A percentile compares a stretch with the other conserved stretches of the same genome.
Evolutionary conservation across 345 rosid species (phyloP).

Genomic region (Eucalyptus cloeziana): DNA sequence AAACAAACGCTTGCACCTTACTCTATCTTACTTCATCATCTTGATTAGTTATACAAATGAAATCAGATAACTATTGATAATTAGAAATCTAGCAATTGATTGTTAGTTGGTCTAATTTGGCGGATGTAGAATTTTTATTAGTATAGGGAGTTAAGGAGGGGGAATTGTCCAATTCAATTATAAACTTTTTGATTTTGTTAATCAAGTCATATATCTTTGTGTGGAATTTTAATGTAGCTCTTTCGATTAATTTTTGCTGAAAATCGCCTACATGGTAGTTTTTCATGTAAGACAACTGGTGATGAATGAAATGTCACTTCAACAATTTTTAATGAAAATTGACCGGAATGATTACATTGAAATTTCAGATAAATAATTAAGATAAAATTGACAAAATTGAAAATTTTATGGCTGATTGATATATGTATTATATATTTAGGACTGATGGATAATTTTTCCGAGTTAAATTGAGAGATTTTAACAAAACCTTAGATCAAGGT

Average conservation of each 20-base stretch:
- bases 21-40: neutral
- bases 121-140: neutral
- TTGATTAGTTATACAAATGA: neutral
- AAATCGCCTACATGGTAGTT: rapidly evolving
- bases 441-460: neutral
- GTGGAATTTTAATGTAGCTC: neutral
- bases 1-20: neutral
- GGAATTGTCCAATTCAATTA: neutral
- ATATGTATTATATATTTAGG: neutral
- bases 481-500: neutral
- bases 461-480: neutral
- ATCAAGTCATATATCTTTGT: neutral
- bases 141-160: neutral
- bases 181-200: neutral
- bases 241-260: neutral
- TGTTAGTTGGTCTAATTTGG: neutral
- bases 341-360: rapidly evolving
- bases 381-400: neutral
- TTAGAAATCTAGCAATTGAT: neutral
- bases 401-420: neutral
- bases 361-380: neutral
- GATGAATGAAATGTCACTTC: neutral
- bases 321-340: neutral
- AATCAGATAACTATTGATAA: neutral
- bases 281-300: neutral